Evolutionary conservation across 768 basidiomycete genomes (phyloP), one percentile per base, ranked within the genome.

Genomic region (Dioszegia hungarica): DNA sequence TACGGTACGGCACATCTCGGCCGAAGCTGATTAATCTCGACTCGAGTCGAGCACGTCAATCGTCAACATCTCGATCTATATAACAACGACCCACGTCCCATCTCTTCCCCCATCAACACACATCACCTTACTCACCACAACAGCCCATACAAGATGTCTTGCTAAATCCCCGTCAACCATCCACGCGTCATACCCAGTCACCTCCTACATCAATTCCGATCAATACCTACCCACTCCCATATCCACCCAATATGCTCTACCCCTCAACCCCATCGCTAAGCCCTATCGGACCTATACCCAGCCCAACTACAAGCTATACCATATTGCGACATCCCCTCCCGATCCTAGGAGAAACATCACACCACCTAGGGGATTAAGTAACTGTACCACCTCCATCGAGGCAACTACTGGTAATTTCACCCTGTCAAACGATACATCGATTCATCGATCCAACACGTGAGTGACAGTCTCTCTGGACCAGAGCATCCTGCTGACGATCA

Each of bases 311-410:
- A 31, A 11, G 20, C 31, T 28, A 15, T 34, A 34, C 48, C 10
- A 24, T 17, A 17, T 46, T 31, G n/a, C 33, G 34, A 15, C 33
- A 5, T 11, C 46, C 55, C 9, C 33, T 48, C 34, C 19, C 45
- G 31, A 27, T 29, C 24, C 24, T 20, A 29, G 40, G 34, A 39
- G 44, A 20, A 20, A 31, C 56, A 19, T 46, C 38, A 9, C 56
- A 51, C 39, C 39, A 41, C 20, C 56, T 58, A 51, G 56, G 49
- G 38, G 56, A 58, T 27, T 58, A 40, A n/a, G 36, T 25, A 24
- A 34, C 38, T 12, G 19, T 27, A 15, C 34, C 22, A 4, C 9
- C 22, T 46, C 44, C 14, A 36, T 25, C 29, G 11, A 8, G 17
- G 4, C 25, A n/a, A 24, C 34, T 25, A 37, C 34, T 37, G 41